Evolutionary conservation across 306 rosid species (phyloP).

Genomic region (Lathyrus tuberosus): DNA sequence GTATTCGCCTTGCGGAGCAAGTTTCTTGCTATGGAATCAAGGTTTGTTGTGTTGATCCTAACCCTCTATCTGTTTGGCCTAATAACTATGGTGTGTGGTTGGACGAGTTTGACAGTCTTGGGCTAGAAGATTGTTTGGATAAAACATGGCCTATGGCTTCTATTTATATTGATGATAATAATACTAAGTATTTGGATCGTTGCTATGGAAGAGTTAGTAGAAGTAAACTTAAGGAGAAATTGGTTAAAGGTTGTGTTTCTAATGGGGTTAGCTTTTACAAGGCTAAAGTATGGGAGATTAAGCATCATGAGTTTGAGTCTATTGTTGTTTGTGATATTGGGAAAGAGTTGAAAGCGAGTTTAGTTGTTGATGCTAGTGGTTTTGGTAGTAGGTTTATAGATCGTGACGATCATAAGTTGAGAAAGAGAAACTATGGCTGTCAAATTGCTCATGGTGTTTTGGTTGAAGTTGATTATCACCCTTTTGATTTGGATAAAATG

Average conservation of each 20-base stretch:
- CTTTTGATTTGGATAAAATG: conserved; percentile 83
- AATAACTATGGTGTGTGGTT: conserved; percentile 89
- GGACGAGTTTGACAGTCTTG: conserved; percentile 71
- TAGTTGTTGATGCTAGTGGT: conserved; percentile 85
- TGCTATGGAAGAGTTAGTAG: conserved; percentile 67
- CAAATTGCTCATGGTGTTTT: conserved; percentile 88
- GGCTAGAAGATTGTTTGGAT: conserved; percentile 69
- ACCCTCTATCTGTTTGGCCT: conserved; percentile 81
- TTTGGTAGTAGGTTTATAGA: conserved; percentile 56
- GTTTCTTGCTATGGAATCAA: conserved; percentile 63
- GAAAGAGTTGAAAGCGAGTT: conserved; percentile 57
- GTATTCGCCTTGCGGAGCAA: conserved; percentile 73
- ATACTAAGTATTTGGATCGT: conserved; percentile 66
- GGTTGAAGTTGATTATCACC: conserved; percentile 79
- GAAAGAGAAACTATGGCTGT: conserved; percentile 66
- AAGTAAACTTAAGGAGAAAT: conserved; percentile 56
- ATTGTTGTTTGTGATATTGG: conserved; percentile 65
- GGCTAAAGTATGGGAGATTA: conserved; percentile 68
- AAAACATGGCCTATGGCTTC: conserved; percentile 76
- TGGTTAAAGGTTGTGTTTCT: conserved; percentile 57
- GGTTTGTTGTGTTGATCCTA: conserved; percentile 88
- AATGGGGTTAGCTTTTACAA: conserved; percentile 69
- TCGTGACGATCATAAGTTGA: conserved; percentile 48
- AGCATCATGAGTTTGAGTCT: conserved; percentile 66
- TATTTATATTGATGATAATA: conserved; percentile 54